Evolutionary conservation across 768 basidiomycete genomes (phyloP).

Genomic region (Russula abietina): DNA sequence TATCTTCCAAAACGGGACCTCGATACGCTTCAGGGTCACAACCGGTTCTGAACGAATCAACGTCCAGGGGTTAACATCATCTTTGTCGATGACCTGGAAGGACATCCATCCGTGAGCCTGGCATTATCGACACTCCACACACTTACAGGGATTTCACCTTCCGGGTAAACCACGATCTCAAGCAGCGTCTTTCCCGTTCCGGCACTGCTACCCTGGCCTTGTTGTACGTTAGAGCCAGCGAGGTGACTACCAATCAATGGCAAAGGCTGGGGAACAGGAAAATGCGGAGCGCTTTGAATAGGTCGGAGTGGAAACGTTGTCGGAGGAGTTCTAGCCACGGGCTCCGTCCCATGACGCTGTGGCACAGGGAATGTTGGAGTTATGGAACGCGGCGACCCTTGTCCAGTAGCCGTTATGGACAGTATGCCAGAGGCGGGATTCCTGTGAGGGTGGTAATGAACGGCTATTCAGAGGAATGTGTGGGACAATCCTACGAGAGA

Average conservation of each 20-base stretch:
- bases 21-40: conserved; percentile 17
- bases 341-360: background rate
- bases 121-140: background rate
- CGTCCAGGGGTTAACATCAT: background rate
- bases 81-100: background rate
- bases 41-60: background rate
- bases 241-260: background rate
- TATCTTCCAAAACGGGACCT: conserved; percentile 37
- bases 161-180: background rate
- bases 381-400: background rate
- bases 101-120: background rate
- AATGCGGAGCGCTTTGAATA: background rate
- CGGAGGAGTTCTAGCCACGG: background rate
- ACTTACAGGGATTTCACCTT: conserved; percentile 4
- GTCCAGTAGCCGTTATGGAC: background rate
- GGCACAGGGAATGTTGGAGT: background rate
- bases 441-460: background rate
- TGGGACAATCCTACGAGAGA: background rate
- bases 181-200: background rate
- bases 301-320: background rate
- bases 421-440: background rate
- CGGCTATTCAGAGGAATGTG: background rate
- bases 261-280: background rate
- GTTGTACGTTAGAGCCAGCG: no score
- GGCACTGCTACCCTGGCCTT: background rate